Conservation (phyloP, 495 filamentous ascomycete genomes). For the Aspergillus conjunctus region DNA sequence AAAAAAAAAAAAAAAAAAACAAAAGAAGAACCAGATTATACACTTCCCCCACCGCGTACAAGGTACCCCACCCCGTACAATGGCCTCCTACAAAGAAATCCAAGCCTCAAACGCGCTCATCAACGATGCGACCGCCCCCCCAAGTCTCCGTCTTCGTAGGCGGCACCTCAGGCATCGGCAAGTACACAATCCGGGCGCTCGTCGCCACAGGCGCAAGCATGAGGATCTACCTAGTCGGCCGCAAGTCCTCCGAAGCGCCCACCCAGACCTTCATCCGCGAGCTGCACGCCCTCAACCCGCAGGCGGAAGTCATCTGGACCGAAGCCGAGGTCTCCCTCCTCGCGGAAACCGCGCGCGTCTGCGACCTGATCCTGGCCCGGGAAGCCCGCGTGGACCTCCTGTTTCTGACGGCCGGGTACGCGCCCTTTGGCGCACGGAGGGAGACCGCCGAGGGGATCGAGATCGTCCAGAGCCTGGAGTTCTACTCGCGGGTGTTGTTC, state of each 20-base stretch:
- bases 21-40: too few species aligned
- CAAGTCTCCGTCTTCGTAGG: background rate
- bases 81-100: background rate
- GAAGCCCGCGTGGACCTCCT: background rate
- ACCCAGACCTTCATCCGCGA: background rate
- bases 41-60: too few species aligned
- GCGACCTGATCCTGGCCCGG: background rate
- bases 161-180: background rate
- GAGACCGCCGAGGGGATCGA: background rate
- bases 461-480: background rate
- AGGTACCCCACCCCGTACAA: too few species aligned
- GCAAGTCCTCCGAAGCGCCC: background rate
- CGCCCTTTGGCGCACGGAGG: background rate
- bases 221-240: background rate
- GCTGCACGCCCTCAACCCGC: background rate
- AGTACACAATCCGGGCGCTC: background rate
- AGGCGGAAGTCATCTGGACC: background rate
- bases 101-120: background rate
- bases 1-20: too few species aligned
- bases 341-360: background rate
- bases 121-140: background rate
- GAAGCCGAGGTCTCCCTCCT: background rate
- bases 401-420: background rate
- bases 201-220: background rate
- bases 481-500: background rate